Base-by-base conservation (phyloP, 257 asterid species). In the Asclepias syriaca region DNA sequence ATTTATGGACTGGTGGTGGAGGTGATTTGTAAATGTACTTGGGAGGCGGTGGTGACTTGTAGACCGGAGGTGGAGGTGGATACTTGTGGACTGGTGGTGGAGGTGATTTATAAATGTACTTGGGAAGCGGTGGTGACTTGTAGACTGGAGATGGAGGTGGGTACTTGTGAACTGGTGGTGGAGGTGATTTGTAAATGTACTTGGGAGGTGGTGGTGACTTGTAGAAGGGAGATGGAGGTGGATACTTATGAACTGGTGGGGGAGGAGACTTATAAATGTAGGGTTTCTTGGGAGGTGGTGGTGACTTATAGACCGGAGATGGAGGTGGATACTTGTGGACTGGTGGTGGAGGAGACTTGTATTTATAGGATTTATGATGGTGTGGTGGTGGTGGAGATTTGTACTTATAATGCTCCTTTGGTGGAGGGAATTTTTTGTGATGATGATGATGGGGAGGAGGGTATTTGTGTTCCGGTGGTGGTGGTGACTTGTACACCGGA, bases 381-480 rank as follows among this genome's bases (percentile, higher is more conserved):
- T 11, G 65, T 11, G 65, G 69, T 6, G 69, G 69, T 11, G 65
- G 65, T 12, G 60, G 66, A 61, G 39, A 61, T 43, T 61, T 61
- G 66, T 61, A 61, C 39, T 34, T 4, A 4, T 34, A 34, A 34
- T 34, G 39, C 16, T 14, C 40, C 39, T 22, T 22, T 1, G 66
- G 66, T 1, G 68, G 49, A 1, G 50, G 68, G 0, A 50, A 49
- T 14, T 24, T 64, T 34, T 34, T 2, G 6, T 18, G 22, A 29
- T 29, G 34, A 24, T 64, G 19, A 34, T 34, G 6, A 16, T 18
- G 22, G 39, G 69, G 49, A 16, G 69, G 65, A 59, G 65, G 15
- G 27, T 34, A 34, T 34, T 34, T 34, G 39, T 34, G 39, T 34
- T 34, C 5, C 0, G 39, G 39, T 34, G 39, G 39, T 34, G 34